Evolutionary conservation across 257 asterid genomes (phyloP), one percentile per base, ranked within the genome.

Genomic region (Handroanthus guayacan): DNA sequence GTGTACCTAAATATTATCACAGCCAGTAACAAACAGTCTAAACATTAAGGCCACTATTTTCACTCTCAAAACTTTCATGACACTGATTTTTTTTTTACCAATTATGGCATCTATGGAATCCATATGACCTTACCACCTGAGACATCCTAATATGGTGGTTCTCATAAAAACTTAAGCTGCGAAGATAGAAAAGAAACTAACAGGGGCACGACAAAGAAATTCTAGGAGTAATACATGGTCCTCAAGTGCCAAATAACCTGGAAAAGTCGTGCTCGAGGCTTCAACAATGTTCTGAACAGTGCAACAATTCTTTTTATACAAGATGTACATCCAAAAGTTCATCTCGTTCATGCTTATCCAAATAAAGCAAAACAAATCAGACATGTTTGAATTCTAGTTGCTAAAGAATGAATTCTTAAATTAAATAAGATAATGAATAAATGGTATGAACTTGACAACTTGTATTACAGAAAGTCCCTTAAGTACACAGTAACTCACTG

Each of bases 381-480:
- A 14, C n/a, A 9, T 10, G 44, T 8, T 50, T 39, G 45, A 72
- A 10, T 9, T 38, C 44, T 20, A 5, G 44, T 4, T 62, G 45
- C 20, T 48, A 75, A 64, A 62, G 47, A 75, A 43, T 55, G 39
- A 51, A 63, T 50, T 55, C 44, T 47, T 18, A 75, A 5, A 51
- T 74, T 47, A 12, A 36, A 52, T n/a, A 18, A 78, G 39, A 63
- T 48, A 69, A 20, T 34, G 34, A 61, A 61, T 8, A 9, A 62
- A 54, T 13, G 12, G 8, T 47, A 57, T n/a, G 56, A 56, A 14
- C 11, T 48, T 44, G 69, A 14, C 45, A 56, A 14, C 11, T 48
- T 44, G 69, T 25, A 34, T 55, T 66, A 75, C 74, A 75, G 68
- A 41, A 25, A 64, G 47, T 34, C 44, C 62, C 48, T 36, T 10